Conservation (phyloP, 2,329 filamentous ascomycete species). For the Chrysosporium keratinophilum region DNA sequence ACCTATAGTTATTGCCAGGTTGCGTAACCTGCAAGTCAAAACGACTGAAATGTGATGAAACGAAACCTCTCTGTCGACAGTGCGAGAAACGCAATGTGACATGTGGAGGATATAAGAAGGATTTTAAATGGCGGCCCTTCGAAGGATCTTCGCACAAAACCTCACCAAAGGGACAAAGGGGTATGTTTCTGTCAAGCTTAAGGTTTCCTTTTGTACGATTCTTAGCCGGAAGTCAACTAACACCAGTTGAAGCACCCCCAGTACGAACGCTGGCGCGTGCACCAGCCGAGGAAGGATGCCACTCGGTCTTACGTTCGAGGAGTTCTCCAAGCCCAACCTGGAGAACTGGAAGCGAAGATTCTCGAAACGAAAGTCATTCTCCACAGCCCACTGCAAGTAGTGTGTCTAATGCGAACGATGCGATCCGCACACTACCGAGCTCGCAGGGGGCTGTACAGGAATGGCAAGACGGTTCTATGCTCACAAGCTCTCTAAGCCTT, state of each 20-base stretch:
- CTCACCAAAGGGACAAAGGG: constrained; percentile 38
- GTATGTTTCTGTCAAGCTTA: constrained; percentile 21
- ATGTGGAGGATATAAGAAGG: constrained; percentile 63
- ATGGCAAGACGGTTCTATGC: background rate
- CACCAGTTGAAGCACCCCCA: background rate
- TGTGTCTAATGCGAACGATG: background rate
- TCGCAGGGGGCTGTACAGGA: background rate
- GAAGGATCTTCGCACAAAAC: constrained; percentile 48
- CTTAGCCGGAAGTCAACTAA: background rate
- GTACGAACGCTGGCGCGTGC: background rate
- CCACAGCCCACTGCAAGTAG: background rate
- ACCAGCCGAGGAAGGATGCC: background rate
- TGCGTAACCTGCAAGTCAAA: constrained; percentile 66
- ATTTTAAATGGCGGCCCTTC: constrained; percentile 65
- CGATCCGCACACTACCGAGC: background rate
- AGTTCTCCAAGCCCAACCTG: background rate
- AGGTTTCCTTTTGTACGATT: background rate
- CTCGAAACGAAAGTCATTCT: background rate
- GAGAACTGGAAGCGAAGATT: background rate
- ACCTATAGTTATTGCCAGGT: constrained; percentile 37
- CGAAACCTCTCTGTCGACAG: constrained; percentile 57
- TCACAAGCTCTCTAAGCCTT: background rate
- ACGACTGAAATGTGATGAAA: constrained; percentile 63
- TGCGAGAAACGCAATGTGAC: constrained; percentile 54
- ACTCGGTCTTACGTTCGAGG: background rate